Evolutionary conservation across 1,284 basidiomycete species (phyloP).

Genomic region (Xerocomus tenax): DNA sequence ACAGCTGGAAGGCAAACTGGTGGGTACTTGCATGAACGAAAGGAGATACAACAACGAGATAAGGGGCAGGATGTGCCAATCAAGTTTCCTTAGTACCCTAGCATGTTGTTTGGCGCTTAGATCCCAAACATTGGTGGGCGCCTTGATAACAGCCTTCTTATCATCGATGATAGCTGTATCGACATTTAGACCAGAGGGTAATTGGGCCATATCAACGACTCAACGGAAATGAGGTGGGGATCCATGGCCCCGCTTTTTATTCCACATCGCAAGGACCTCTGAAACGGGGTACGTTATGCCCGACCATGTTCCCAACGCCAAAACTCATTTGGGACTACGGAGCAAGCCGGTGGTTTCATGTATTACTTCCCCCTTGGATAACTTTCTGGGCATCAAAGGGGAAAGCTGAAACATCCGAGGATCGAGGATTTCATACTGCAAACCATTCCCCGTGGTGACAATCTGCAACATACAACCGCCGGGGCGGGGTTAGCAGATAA

Average conservation of each 20-base stretch:
- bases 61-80: slow-evolving; percentile 40
- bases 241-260: not conserved
- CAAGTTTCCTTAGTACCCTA: slow-evolving; percentile 39
- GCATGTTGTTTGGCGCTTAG: slow-evolving; percentile 25
- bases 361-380: not conserved
- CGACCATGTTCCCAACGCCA: not conserved
- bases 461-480: not conserved
- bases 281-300: not conserved
- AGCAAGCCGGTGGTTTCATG: not conserved
- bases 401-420: not conserved
- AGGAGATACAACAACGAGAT: slow-evolving; percentile 48
- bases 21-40: slow-evolving; percentile 38
- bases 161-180: not conserved
- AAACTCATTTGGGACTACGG: not conserved
- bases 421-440: not conserved
- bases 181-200: not conserved
- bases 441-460: not conserved
- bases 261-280: not conserved
- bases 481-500: not conserved
- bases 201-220: not conserved
- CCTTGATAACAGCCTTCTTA: not conserved
- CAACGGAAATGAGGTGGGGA: not conserved
- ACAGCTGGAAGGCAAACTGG: no score
- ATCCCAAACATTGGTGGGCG: not conserved
- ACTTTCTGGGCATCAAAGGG: not conserved